Base-by-base conservation (phyloP, 441 rosid genomes). In the Erodium chrysanthum region DNA sequence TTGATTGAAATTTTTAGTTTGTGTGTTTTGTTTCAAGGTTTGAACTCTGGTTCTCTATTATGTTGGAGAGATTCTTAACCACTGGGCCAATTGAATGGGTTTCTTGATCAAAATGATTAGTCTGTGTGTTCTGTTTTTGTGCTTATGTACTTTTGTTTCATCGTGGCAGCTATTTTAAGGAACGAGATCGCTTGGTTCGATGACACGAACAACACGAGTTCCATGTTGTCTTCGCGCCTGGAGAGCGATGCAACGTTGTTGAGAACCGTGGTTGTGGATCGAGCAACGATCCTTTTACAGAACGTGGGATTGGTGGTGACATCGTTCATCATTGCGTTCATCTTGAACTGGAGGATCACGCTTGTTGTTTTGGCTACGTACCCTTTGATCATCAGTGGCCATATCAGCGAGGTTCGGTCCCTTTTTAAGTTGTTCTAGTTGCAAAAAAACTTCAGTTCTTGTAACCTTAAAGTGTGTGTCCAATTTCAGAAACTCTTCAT, bases 101-200 rank as follows among this genome's bases (percentile, higher is more conserved):
- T n/a, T n/a, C n/a, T n/a, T n/a, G n/a, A n/a, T n/a, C n/a, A n/a
- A n/a, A n/a, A n/a, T n/a, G n/a, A n/a, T n/a, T n/a, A n/a, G n/a
- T n/a, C n/a, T n/a, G n/a, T n/a, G n/a, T n/a, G n/a, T n/a, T n/a
- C n/a, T n/a, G n/a, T n/a, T n/a, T n/a, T n/a, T n/a, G n/a, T n/a
- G n/a, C n/a, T n/a, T n/a, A n/a, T 27, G 29, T 27, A 27, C 29
- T 27, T 33, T 1, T 27, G 40, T 5, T 5, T 37, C 8, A 9
- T 37, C n/a, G 42, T 37, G 7, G 42, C 42, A 37, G 42, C 96
- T 0, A 95, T 95, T 40, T 89, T 95, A n/a, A 92, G 85, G 76
- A 95, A 95, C 71, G 99, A 95, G 76, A 87, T 95, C 88, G 97
- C 96, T 42, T 95, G 99, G 99, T 95, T 91, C 35, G 99, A 95